These are phyloP conservation scores for Chloromonas sp. DNA, from an alignment of 163 green algal genomes.

Conservation along the genomic window DNA sequence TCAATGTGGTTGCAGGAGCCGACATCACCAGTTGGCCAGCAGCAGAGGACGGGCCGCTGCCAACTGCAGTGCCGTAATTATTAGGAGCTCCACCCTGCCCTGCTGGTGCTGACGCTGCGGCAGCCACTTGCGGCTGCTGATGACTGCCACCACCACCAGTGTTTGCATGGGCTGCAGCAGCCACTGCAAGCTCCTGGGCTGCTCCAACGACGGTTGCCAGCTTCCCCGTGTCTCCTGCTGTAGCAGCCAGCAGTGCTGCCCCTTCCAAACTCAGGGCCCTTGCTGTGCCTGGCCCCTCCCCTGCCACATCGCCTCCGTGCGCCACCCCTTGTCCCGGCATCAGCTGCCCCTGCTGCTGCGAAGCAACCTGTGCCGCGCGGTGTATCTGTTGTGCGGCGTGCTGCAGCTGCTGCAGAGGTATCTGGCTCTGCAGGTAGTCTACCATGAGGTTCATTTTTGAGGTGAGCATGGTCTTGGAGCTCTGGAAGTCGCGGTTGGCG, in stretches of 20 bases:
- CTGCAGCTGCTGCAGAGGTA: slow-evolving; percentile 51
- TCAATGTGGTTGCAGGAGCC: neutral
- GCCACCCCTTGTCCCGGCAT: too few species aligned
- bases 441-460: slow-evolving; percentile 52
- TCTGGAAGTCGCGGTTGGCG: slow-evolving; percentile 61
- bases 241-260: too few species aligned
- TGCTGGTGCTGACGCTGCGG: neutral
- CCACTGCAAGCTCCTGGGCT: too few species aligned
- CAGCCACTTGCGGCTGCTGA: neutral
- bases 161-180: too few species aligned
- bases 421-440: slow-evolving; percentile 40
- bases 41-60: neutral
- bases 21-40: neutral
- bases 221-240: too few species aligned
- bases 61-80: too few species aligned
- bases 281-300: too few species aligned
- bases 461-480: slow-evolving; percentile 48
- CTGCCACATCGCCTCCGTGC: too few species aligned
- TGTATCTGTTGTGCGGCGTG: slow-evolving; percentile 47
- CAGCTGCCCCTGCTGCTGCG: slow-evolving; percentile 8
- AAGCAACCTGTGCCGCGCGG: slow-evolving; percentile 13
- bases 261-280: too few species aligned
- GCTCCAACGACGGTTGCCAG: too few species aligned
- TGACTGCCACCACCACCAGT: too few species aligned
- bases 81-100: too few species aligned